Conservation (phyloP, 148 eudicot species). For the Arctostaphylos glauca region DNA sequence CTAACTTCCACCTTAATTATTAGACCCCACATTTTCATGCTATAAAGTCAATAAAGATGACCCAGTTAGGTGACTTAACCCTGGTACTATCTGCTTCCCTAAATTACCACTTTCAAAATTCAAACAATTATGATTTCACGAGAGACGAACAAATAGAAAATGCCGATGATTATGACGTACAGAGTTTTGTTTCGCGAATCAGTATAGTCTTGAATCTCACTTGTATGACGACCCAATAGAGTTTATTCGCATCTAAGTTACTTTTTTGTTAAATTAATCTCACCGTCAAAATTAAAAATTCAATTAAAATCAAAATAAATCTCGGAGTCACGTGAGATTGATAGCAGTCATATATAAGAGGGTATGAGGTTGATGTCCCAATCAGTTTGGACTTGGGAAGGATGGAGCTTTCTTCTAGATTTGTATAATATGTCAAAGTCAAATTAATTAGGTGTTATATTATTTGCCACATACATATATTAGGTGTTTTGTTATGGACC, state of each 20-base stretch:
- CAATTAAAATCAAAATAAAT: too few relatives aligned
- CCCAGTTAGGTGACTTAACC: slow-evolving; percentile 14
- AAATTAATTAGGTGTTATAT: background rate
- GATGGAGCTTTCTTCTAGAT: background rate
- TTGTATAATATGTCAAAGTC: background rate
- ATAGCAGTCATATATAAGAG: too few relatives aligned
- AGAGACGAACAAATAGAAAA: too few relatives aligned
- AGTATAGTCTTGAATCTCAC: too few relatives aligned
- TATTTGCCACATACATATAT: background rate
- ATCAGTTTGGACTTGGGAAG: background rate
- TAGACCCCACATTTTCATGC: background rate
- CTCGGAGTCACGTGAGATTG: too few relatives aligned
- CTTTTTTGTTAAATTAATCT: too few relatives aligned
- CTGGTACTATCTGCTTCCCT: background rate
- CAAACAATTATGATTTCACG: too few relatives aligned
- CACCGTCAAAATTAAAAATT: too few relatives aligned
- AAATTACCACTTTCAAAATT: background rate
- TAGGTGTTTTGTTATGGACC: background rate
- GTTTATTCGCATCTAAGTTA: too few relatives aligned
- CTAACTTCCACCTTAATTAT: background rate
- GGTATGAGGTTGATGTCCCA: background rate
- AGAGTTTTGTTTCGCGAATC: too few relatives aligned
- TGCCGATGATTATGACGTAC: too few relatives aligned
- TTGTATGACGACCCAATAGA: too few relatives aligned
- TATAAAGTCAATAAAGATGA: slow-evolving; percentile 9